phyloP scores from a whole-genome alignment of 208 protist genomes.

The Naegleria lovaniensis region DNA sequence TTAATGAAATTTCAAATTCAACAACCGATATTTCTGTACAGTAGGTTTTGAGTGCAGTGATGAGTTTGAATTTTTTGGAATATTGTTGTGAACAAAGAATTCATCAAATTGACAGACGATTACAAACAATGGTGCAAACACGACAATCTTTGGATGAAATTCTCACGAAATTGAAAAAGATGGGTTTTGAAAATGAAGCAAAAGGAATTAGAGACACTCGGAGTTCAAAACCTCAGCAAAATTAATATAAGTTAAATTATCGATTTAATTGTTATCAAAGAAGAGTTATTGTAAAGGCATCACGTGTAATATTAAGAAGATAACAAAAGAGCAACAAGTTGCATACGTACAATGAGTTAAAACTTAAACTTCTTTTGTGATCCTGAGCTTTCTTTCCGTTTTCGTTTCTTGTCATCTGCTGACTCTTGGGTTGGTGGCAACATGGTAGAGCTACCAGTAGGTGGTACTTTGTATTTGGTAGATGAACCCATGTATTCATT shows the following conservation, averaged over 20 bases:
- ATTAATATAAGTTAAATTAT: background rate
- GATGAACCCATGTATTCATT: background rate
- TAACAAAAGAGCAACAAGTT: background rate
- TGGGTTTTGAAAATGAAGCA: background rate
- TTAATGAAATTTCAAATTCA: background rate
- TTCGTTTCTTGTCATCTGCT: conserved; percentile 10
- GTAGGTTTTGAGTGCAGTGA: background rate
- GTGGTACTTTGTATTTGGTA: background rate
- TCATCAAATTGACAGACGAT: background rate
- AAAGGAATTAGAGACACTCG: background rate
- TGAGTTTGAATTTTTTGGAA: background rate
- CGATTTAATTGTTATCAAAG: too few species aligned
- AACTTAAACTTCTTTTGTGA: conserved; percentile 59
- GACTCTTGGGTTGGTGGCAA: background rate
- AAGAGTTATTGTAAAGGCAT: too few species aligned
- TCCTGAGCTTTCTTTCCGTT: conserved; percentile 25
- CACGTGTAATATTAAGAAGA: background rate
- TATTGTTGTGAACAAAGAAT: background rate
- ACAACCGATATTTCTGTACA: background rate
- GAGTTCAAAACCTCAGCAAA: background rate
- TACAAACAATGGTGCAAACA: background rate
- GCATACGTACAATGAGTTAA: conserved; percentile 22
- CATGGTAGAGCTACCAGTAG: background rate
- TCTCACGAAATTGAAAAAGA: background rate
- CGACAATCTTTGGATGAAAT: background rate